A percentile compares a stretch with the other conserved stretches of the same genome.
phyloP scores from a whole-genome alignment of 2,329 filamentous ascomycete genomes.

The Harringtonia aguacate region DNA sequence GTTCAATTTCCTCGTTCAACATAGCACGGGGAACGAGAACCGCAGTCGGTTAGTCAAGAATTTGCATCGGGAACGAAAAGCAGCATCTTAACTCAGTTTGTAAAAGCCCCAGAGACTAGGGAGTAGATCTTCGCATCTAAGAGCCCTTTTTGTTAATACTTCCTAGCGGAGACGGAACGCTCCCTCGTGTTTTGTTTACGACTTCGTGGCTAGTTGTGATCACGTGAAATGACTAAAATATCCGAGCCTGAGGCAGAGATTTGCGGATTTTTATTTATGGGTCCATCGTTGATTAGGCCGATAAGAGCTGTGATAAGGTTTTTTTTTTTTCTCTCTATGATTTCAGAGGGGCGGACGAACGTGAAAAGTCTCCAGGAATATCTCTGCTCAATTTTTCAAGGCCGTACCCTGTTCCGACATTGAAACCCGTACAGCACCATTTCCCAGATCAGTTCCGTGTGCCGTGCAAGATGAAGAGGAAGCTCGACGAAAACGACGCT shows the following conservation, averaged over 20 bases:
- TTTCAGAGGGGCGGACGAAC: background rate
- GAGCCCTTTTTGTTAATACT: too few species aligned
- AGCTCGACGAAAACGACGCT: conserved; percentile 35
- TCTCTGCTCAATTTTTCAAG: background rate
- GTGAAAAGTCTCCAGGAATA: background rate
- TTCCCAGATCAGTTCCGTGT: background rate
- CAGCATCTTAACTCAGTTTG: too few species aligned
- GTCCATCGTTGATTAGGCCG: background rate
- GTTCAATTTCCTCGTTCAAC: too few species aligned
- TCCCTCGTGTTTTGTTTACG: too few species aligned
- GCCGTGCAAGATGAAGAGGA: conserved; percentile 46
- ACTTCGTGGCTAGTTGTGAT: too few species aligned
- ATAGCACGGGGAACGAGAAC: too few species aligned
- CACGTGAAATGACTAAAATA: too few species aligned
- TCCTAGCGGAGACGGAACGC: too few species aligned
- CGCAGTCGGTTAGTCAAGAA: too few species aligned
- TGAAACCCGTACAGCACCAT: background rate
- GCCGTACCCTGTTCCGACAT: background rate
- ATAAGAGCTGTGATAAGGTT: conserved; percentile 3
- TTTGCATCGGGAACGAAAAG: too few species aligned
- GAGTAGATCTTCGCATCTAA: too few species aligned
- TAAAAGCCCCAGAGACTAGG: too few species aligned
- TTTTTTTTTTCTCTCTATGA: background rate
- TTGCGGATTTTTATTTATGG: background rate
- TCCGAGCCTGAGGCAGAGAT: background rate